Percentiles rank a stretch among this genome's conserved stretches.
Evolutionary conservation across 1,284 basidiomycete species (phyloP).

Genomic region (Tylopilus sp.): DNA sequence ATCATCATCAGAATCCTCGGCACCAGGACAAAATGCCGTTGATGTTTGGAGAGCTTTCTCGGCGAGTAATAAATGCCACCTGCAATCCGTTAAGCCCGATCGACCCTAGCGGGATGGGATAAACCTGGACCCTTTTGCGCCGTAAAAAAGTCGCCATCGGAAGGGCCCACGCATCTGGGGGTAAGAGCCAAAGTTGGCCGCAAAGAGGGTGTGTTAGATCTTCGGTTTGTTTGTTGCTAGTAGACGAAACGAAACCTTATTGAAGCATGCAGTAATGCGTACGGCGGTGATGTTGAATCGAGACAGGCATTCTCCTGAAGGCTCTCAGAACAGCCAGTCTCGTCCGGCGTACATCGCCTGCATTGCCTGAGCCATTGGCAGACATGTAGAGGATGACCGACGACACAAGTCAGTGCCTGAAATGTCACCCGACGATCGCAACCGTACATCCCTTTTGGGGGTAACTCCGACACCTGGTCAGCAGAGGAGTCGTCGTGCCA

Average conservation of each 20-base stretch:
- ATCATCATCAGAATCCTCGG: constrained; percentile 1
- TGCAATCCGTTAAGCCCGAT: neutral
- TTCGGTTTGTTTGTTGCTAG: neutral
- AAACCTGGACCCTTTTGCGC: constrained; percentile 1
- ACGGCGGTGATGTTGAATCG: neutral
- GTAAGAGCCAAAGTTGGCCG: neutral
- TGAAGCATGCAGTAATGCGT: neutral
- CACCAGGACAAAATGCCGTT: constrained; percentile 15
- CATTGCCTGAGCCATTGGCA: neutral
- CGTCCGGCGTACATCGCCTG: neutral
- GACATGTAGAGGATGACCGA: neutral
- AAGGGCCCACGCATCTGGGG: neutral
- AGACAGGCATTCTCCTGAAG: neutral
- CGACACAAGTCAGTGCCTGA: neutral
- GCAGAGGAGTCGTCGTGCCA: neutral
- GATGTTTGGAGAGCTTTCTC: neutral
- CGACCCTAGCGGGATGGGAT: neutral
- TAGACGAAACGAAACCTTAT: constrained; percentile 1
- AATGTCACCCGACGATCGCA: neutral
- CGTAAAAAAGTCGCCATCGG: neutral
- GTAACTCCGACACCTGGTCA: neutral
- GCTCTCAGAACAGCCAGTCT: neutral
- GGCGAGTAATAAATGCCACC: neutral
- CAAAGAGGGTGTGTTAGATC: neutral
- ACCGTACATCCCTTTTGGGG: neutral